Base-by-base conservation (phyloP, 495 filamentous ascomycete genomes). In the Tuber borchii region DNA sequence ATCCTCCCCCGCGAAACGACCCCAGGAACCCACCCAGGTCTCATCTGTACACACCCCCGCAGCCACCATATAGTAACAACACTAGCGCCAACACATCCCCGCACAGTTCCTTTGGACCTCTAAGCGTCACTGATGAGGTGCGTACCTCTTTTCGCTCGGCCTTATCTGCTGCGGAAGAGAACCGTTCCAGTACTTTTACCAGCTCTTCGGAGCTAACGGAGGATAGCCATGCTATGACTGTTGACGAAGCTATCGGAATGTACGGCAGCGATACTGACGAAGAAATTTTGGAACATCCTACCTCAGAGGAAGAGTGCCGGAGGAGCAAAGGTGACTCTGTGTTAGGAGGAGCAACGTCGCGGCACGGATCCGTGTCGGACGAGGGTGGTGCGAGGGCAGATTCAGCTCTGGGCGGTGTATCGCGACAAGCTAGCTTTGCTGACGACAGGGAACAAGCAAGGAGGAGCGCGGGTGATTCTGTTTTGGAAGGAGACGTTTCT, bases 221-320 rank as follows among this genome's bases (percentile, higher is more conserved):
- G 56, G 86, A 87, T 12, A 88, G 87, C 74, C 91, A 89, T 75
- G 90, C 89, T 7, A 91, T 94, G 87, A 97, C 91, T 76, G 88
- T 97, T 4, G 94, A 98, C 78, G 94, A 97, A 85, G 91, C 93
- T 12, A 95, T 97, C 84, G 93, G 91, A 22, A 94, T 97, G 92
- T 97, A 97, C 71, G 81, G 80, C 40, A 83, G 81, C 26, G 81
- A 82, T 61, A 82, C 81, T 8, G 81, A 82, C 82, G 91, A 92
- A 73, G 89, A 91, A 78, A 93, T 94, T 0, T 95, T 95, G 84
- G 86, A 86, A 76, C 79, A 76, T 68, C 75, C 78, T 71, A 75
- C 75, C 61, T 71, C 71, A 46, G 79, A 74, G 80, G 78, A 80
- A 40, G 80, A 82, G 70, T 74, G 81, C 40, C 73, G 80, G 46